Evolutionary conservation across 176 grass and related monocot genomes (phyloP), one percentile per base, ranked within the genome.

Genomic region (Eragrostis curvula): DNA sequence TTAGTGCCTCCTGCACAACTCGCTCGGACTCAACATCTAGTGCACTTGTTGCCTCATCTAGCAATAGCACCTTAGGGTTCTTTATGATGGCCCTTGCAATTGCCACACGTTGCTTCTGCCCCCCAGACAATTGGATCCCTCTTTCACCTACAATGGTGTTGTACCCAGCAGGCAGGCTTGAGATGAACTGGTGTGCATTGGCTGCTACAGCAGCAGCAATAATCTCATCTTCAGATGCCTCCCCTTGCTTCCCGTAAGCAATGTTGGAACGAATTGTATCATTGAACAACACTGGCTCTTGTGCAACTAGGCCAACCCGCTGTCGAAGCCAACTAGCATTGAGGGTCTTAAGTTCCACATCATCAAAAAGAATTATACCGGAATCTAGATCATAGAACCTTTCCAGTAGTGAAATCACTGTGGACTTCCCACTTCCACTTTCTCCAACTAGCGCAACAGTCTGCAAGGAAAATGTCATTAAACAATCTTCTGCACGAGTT

Each of bases 361-460:
- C 85, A 51, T 97, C 95, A 7, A 92, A 78, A 50, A 92, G 83
- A 50, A 94, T 85, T 60, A 53, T 87, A 16, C 95, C 83, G 3
- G 85, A 87, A 72, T 90, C 81, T 1, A 87, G 85, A 70, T 97
- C 89, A 27, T 97, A 97, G 77, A 94, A 97, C 72, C 94, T 88
- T 69, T 97, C 91, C 0, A 97, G 81, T 12, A 97, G 79, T 28
- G 87, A 81, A 15, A 97, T 87, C 28, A 75, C 73, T 0, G 94
- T 94, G 9, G 92, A 97, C 76, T 97, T 97, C 0, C 92, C 89
- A 21, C 92, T 90, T 18, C 92, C 94, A 59, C 94, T 97, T 52
- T 94, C 89, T 27, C 94, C 94, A 15, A 94, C 94, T 24, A 97
- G 83, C 8, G 92, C 94, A 60, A 87, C 83, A 30, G 83, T 94